These are phyloP conservation scores for Phytophthora citricola DNA, from an alignment of 352 stramenopile species.

Conservation along the genomic window DNA sequence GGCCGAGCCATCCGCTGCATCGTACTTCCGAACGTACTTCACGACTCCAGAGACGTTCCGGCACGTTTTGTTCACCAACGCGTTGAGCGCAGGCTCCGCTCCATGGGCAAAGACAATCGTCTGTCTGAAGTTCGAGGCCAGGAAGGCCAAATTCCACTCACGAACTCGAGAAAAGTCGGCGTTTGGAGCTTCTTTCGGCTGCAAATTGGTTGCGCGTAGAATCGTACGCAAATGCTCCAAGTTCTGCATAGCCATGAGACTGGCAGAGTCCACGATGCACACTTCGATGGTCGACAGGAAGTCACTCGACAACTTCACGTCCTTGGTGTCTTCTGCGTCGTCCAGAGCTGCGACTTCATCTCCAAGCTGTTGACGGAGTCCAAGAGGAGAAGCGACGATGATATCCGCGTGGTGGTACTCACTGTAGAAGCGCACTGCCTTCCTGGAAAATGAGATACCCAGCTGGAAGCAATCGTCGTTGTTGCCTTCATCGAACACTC, in stretches of 20 bases:
- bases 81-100: slow-evolving; percentile 64
- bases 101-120: slow-evolving; percentile 76
- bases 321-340: slow-evolving; percentile 18
- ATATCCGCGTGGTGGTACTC: slow-evolving; percentile 80
- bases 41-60: slow-evolving; percentile 60
- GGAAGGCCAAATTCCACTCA: slow-evolving; percentile 77
- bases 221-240: slow-evolving; percentile 76
- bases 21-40: slow-evolving; percentile 66
- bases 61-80: slow-evolving; percentile 66
- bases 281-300: slow-evolving; percentile 83
- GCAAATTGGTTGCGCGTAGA: slow-evolving; percentile 66
- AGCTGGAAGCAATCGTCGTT: slow-evolving; percentile 88
- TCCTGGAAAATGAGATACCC: slow-evolving; percentile 72
- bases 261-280: slow-evolving; percentile 83
- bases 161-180: slow-evolving; percentile 79
- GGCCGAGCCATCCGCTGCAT: slow-evolving; percentile 50
- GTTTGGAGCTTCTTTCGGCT: slow-evolving; percentile 70
- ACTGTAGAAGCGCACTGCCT: slow-evolving; percentile 77
- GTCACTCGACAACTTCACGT: slow-evolving; percentile 65
- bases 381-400: slow-evolving; percentile 77
- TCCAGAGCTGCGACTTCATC: slow-evolving; percentile 67
- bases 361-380: slow-evolving; percentile 72
- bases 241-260: slow-evolving; percentile 85
- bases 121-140: slow-evolving; percentile 75
- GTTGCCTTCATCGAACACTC: slow-evolving; percentile 74